These are phyloP conservation scores for Acanthamoeba triangularis DNA, from an alignment of 208 protist genomes.

Conservation along the genomic window DNA sequence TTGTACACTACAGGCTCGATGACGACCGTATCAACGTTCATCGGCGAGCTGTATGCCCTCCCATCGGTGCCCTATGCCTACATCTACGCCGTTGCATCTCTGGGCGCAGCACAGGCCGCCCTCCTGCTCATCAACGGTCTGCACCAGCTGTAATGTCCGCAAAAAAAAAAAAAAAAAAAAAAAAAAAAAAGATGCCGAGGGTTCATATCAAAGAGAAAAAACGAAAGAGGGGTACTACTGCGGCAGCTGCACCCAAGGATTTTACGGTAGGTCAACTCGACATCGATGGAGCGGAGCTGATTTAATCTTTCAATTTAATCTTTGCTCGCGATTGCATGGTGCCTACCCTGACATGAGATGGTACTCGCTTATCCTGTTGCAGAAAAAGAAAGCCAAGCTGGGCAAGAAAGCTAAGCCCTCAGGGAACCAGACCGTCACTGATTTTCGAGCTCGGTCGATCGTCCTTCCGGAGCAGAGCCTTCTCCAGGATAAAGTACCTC, in stretches of 20 bases:
- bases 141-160: too few relatives aligned
- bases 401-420: slow-evolving; percentile 36
- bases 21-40: slow-evolving; percentile 54
- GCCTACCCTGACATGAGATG: too few relatives aligned
- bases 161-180: too few relatives aligned
- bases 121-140: slow-evolving; percentile 53
- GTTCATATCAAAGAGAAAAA: not conserved
- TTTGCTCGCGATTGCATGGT: not conserved
- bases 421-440: not conserved
- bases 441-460: slow-evolving; percentile 38
- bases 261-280: slow-evolving; percentile 8
- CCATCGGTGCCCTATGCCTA: slow-evolving; percentile 47
- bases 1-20: slow-evolving; percentile 29
- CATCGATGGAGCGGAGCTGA: too few relatives aligned
- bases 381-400: slow-evolving; percentile 64
- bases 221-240: not conserved
- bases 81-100: not conserved
- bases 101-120: not conserved
- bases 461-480: slow-evolving; percentile 67
- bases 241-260: not conserved
- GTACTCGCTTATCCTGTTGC: not conserved
- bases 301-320: not conserved
- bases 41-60: slow-evolving; percentile 31
- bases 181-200: slow-evolving; percentile 47
- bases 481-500: slow-evolving; percentile 50